Conservation (phyloP, 139 green algal species). For the Yamagishiella unicocca region DNA sequence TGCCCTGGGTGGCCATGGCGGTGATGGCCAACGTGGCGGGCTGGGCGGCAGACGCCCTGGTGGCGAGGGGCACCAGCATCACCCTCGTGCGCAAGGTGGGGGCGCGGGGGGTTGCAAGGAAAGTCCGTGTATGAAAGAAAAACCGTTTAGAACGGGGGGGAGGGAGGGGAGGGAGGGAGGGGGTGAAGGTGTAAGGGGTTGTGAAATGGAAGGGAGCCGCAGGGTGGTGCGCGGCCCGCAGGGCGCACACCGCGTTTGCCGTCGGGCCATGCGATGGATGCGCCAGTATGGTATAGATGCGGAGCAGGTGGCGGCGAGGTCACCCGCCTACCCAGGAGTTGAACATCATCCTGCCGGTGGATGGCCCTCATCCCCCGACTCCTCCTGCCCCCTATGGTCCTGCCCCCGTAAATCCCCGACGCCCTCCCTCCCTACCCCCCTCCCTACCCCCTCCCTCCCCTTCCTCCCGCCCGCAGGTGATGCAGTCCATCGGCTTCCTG, state of each 20-base stretch:
- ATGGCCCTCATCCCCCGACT: not conserved
- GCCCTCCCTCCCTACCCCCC: not conserved
- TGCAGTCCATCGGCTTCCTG: constrained; percentile 96
- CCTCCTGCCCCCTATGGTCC: not conserved
- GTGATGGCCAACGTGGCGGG: constrained; percentile 89
- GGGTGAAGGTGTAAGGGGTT: not conserved
- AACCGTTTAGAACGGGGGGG: too few species aligned
- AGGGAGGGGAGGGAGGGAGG: not conserved
- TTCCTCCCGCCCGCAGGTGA: constrained; percentile 57
- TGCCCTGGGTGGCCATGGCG: constrained; percentile 98
- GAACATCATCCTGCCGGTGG: too few species aligned
- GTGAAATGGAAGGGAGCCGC: too few species aligned
- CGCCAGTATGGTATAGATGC: too few species aligned
- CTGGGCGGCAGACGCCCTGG: constrained; percentile 91
- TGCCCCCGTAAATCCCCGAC: too few species aligned
- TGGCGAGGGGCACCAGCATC: constrained; percentile 77
- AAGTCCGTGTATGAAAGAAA: too few species aligned
- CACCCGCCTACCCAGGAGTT: too few species aligned
- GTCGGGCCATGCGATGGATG: too few species aligned
- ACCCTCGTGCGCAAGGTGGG: constrained; percentile 90
- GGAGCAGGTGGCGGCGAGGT: too few species aligned
- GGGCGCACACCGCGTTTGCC: too few species aligned
- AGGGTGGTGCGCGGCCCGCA: too few species aligned
- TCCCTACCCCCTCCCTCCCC: not conserved
- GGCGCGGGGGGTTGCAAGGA: too few species aligned